Conservation (phyloP, 2,329 filamentous ascomycete genomes). For the Sporothrix protearum region DNA sequence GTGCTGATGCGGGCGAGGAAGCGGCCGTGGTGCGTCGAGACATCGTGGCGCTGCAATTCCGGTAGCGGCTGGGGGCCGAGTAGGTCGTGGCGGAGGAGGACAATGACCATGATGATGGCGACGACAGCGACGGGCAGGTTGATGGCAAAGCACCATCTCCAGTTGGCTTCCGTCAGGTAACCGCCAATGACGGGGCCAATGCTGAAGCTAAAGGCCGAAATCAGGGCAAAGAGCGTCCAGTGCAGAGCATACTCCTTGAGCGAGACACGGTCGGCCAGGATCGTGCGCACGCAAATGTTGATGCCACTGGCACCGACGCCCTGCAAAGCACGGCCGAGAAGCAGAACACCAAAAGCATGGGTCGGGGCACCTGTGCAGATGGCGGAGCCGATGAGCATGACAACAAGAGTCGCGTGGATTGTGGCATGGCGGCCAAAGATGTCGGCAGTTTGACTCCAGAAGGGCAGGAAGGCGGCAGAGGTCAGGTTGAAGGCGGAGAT, state of each 20-base stretch:
- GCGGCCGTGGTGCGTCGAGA: constrained; percentile 28
- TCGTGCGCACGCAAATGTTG: constrained; percentile 56
- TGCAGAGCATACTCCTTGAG: constrained; percentile 59
- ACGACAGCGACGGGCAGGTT: constrained; percentile 46
- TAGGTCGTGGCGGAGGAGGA: constrained; percentile 57
- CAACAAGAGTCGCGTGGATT: constrained; percentile 54
- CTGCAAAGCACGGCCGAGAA: constrained; percentile 61
- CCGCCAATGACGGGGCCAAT: constrained; percentile 61
- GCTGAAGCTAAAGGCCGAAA: constrained; percentile 57
- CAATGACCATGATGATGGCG: constrained; percentile 50
- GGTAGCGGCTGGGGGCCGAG: constrained; percentile 45
- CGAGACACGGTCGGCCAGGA: constrained; percentile 61
- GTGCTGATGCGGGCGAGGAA: constrained; percentile 49
- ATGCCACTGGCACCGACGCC: constrained; percentile 60
- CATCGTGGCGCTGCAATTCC: constrained; percentile 5
- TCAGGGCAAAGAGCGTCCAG: constrained; percentile 58
- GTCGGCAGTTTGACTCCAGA: constrained; percentile 62
- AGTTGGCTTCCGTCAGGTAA: constrained; percentile 52
- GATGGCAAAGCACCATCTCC: constrained; percentile 60
- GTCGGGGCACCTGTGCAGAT: constrained; percentile 58
- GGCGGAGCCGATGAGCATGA: constrained; percentile 58
- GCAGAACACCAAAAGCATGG: constrained; percentile 53
- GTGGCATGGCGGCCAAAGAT: constrained; percentile 60
- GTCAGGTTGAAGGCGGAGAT: constrained; percentile 66
- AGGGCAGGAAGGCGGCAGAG: constrained; percentile 63